phyloP scores from a whole-genome alignment of 176 grass and related monocot genomes.

The sorghum (Sorghum bicolor) region DNA sequence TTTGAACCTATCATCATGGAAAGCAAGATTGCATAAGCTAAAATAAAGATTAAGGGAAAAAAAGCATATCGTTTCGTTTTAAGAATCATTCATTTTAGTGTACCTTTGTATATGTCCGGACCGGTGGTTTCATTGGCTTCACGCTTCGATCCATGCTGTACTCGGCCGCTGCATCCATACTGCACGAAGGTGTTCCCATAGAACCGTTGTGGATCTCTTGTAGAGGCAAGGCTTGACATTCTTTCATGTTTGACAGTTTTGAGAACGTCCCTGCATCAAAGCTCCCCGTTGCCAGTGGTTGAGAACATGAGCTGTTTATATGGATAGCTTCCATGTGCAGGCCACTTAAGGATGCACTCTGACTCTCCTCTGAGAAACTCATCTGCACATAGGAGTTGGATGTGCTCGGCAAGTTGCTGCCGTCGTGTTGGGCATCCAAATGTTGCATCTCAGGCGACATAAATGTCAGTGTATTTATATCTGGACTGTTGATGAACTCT shows the following conservation, averaged over 20 bases:
- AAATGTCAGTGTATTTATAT: slow-evolving; percentile 70
- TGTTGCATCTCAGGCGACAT: slow-evolving; percentile 63
- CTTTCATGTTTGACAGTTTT: slow-evolving; percentile 45
- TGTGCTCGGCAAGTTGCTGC: slow-evolving; percentile 45
- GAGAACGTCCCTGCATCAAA: slow-evolving; percentile 48
- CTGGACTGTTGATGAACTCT: slow-evolving; percentile 68
- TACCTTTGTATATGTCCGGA: slow-evolving; percentile 97
- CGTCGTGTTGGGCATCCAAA: slow-evolving; percentile 44
- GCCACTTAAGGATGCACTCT: slow-evolving; percentile 40
- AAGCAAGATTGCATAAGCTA: slow-evolving; percentile 11
- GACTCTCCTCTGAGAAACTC: slow-evolving; percentile 59
- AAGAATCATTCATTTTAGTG: not conserved
- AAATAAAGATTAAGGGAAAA: not conserved
- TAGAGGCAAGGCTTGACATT: slow-evolving; percentile 43
- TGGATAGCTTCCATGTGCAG: slow-evolving; percentile 43
- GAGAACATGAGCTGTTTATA: slow-evolving; percentile 43
- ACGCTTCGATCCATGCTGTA: slow-evolving; percentile 48
- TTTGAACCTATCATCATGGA: slow-evolving; percentile 66
- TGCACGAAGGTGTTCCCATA: slow-evolving; percentile 71
- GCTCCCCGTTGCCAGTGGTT: slow-evolving; percentile 22
- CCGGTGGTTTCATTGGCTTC: slow-evolving; percentile 57
- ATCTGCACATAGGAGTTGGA: slow-evolving; percentile 65
- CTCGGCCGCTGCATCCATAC: slow-evolving; percentile 52
- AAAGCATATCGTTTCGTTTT: not conserved
- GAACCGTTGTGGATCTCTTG: slow-evolving; percentile 55